A percentile compares a stretch with the other conserved stretches of the same genome.
These are phyloP conservation scores for Parachaetomium inaequale DNA, from an alignment of 495 filamentous ascomycete species.

Conservation along the genomic window DNA sequence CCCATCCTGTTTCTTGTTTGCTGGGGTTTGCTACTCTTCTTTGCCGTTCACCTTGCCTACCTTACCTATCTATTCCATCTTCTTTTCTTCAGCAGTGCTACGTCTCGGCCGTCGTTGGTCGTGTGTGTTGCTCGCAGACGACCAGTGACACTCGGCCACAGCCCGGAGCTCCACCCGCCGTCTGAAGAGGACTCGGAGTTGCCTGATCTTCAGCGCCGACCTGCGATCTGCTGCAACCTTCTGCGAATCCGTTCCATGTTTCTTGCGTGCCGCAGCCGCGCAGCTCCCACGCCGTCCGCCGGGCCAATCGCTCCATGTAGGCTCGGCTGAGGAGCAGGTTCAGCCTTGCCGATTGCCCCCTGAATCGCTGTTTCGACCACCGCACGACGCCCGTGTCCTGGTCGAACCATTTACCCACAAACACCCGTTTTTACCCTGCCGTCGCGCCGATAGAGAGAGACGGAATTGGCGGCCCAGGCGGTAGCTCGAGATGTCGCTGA, in stretches of 20 bases:
- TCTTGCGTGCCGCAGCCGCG: constrained; percentile 17
- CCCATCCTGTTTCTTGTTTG: neutral
- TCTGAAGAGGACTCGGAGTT: neutral
- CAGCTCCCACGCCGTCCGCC: constrained; percentile 16
- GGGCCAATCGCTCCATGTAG: constrained; percentile 22
- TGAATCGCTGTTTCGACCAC: constrained; percentile 13
- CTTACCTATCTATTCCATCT: too few relatives aligned
- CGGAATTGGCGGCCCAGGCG: constrained; percentile 10
- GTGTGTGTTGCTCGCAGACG: neutral
- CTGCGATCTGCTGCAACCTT: constrained; percentile 21
- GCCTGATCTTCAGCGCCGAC: constrained; percentile 3
- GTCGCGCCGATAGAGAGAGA: constrained; percentile 18
- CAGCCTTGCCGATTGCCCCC: constrained; percentile 20
- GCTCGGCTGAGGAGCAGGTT: constrained; percentile 7
- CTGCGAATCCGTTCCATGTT: constrained; percentile 26
- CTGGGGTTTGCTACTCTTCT: neutral
- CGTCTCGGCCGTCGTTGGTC: neutral
- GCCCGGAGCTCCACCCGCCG: constrained; percentile 15
- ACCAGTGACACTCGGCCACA: neutral
- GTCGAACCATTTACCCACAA: constrained; percentile 22
- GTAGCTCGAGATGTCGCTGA: constrained; percentile 75
- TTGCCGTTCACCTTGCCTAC: neutral
- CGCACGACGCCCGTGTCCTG: constrained; percentile 15
- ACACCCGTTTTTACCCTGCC: constrained; percentile 21
- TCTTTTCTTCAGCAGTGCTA: neutral